Conservation (phyloP, 2,329 filamentous ascomycete genomes). For the Ceratocystis colombiana region DNA sequence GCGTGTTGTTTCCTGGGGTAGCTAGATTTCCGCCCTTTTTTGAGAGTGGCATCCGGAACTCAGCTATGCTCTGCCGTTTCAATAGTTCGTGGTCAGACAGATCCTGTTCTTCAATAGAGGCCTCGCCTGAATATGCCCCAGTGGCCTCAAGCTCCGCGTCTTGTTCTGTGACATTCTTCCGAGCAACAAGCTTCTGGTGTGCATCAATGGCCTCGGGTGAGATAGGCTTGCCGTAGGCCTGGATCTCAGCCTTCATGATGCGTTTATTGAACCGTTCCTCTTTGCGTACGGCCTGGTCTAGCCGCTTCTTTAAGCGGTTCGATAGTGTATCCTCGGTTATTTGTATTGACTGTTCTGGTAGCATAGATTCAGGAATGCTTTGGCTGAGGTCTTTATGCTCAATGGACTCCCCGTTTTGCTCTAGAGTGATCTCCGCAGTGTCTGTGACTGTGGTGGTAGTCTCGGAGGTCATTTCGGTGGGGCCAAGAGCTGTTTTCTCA, state of each 20-base stretch:
- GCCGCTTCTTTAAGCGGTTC: constrained; percentile 9
- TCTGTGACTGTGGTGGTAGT: too few relatives aligned
- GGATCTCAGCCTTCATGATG: constrained; percentile 15
- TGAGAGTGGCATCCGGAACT: constrained; percentile 7
- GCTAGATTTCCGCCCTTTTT: constrained; percentile 31
- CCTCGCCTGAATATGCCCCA: background rate
- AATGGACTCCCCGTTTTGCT: too few relatives aligned
- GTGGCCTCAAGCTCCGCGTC: background rate
- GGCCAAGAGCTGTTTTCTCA: too few relatives aligned
- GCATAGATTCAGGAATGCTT: background rate
- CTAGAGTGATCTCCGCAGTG: too few relatives aligned
- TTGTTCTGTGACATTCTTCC: background rate
- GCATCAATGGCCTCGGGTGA: constrained; percentile 19
- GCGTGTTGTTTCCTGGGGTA: constrained; percentile 44
- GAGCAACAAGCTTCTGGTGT: background rate
- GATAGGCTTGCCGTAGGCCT: constrained; percentile 17
- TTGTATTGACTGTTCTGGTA: background rate
- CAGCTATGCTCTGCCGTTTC: background rate
- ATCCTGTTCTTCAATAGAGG: background rate
- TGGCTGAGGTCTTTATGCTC: background rate
- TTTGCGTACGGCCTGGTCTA: constrained; percentile 19
- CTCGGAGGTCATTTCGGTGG: too few relatives aligned
- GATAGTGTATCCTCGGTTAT: background rate
- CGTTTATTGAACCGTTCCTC: constrained; percentile 12
- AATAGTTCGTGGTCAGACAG: background rate